These are phyloP conservation scores for Tulasnella sp. DNA, from an alignment of 768 basidiomycete genomes.

Conservation along the genomic window DNA sequence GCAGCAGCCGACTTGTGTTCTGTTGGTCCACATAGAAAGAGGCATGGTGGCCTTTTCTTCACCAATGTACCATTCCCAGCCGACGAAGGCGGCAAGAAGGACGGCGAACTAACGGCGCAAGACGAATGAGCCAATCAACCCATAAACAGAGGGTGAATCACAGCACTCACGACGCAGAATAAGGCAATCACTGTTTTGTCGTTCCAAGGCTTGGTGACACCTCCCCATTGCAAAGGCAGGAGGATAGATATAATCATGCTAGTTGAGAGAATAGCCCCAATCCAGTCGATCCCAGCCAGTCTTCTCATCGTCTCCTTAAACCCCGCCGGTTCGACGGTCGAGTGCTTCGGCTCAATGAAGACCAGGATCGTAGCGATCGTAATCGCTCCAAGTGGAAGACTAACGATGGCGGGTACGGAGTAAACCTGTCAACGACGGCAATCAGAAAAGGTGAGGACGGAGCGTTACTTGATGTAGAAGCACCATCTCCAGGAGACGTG, in stretches of 20 bases:
- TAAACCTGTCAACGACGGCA: not conserved
- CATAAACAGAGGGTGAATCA: not conserved
- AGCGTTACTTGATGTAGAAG: conserved; percentile 38
- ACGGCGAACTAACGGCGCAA: conserved; percentile 40
- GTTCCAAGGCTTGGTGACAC: conserved; percentile 48
- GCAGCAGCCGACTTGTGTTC: conserved; percentile 42
- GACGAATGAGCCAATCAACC: conserved; percentile 37
- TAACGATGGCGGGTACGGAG: not conserved
- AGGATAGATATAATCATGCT: conserved; percentile 46
- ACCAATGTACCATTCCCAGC: conserved; percentile 44
- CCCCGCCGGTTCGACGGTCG: conserved; percentile 37
- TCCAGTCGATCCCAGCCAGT: conserved; percentile 45
- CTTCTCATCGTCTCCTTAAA: conserved; percentile 35
- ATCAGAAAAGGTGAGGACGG: not conserved
- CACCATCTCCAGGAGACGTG: conserved; percentile 49
- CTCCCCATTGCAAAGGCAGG: conserved; percentile 50
- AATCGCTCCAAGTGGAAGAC: conserved; percentile 43
- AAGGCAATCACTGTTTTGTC: conserved; percentile 45
- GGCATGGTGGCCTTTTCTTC: conserved; percentile 48
- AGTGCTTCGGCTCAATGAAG: conserved; percentile 42
- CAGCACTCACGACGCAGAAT: conserved; percentile 16
- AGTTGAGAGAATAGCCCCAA: conserved; percentile 46
- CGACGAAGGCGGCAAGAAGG: conserved; percentile 41
- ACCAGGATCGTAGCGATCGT: conserved; percentile 45
- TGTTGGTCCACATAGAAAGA: conserved; percentile 42